Evolutionary conservation across 805 yeast genomes (phyloP).

Genomic region (Myxozyma monticola): DNA sequence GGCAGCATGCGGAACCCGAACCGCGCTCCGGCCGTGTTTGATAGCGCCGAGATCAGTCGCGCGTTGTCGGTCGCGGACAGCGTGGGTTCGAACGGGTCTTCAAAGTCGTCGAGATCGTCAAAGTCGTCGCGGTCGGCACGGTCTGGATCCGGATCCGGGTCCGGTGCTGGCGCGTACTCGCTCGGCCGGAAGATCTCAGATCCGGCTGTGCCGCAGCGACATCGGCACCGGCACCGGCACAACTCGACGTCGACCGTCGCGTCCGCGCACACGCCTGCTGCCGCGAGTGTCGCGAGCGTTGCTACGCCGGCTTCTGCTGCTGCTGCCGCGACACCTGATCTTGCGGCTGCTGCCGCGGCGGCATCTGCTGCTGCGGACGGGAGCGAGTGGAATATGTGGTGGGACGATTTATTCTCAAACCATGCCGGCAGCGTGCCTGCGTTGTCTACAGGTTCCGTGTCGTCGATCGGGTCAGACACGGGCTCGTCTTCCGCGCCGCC

Average conservation of each 20-base stretch:
- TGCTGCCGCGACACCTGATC: not conserved
- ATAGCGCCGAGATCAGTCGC: constrained; percentile 12
- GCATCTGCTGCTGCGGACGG: constrained; percentile 10
- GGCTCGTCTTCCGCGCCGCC: constrained; percentile 12
- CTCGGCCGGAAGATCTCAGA: not conserved
- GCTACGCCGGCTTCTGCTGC: not conserved
- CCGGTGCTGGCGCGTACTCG: not conserved
- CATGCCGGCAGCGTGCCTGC: not conserved
- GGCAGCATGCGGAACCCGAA: not conserved
- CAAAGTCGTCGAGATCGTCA: not conserved
- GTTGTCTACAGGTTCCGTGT: not conserved
- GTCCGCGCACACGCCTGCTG: too few species aligned
- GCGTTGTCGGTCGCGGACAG: constrained; percentile 12
- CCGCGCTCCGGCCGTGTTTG: not conserved
- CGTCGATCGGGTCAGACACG: not conserved
- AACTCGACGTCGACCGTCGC: not conserved
- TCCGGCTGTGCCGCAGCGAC: not conserved
- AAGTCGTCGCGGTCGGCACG: constrained; percentile 1
- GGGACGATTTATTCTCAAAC: constrained; percentile 17
- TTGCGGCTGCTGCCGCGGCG: constrained; percentile 1
- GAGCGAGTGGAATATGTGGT: constrained; percentile 25
- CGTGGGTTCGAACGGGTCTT: not conserved
- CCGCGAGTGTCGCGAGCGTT: not conserved
- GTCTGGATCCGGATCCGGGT: not conserved
- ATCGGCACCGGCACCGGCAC: constrained; percentile 3